Evolutionary conservation across 2,329 filamentous ascomycete species (phyloP), one percentile per base, ranked within the genome.

Genomic region (Macroventuria anomochaeta): DNA sequence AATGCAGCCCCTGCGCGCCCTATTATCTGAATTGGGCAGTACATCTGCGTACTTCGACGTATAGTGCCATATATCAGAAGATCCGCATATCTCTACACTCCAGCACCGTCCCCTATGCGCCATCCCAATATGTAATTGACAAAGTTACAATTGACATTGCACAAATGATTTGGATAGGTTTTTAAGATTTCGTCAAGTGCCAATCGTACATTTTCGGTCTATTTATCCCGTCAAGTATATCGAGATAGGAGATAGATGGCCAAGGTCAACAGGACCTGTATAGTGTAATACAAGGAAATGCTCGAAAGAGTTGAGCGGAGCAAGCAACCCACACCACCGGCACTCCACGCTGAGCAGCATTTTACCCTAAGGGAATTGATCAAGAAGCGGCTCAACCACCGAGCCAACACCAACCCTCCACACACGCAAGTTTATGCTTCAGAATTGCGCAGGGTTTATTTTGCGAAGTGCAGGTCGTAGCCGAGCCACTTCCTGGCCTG

Each of bases 401-500:
- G 36, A 46, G 41, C 46, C 40, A 36, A 20, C 29, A 32, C 21
- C n/a, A 38, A 41, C 17, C 31, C 17, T n/a, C 5, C 7, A 23
- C 31, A 4, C 5, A 13, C 33, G 53, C 23, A 13, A 12, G 4
- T 6, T 18, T 2, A 2, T 34, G 8, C 13, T 40, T 21, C 12
- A 25, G 18, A 26, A n/a, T 33, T 20, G 5, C n/a, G n/a, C 18
- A 15, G 7, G 42, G 11, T 49, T 39, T 89, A 99, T 85, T 99
- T 99, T 55, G 95, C 95, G 80, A 99, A 99, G 80, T 99, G 95
- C 73, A 99, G 83, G 75, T 99, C 95, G 74, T 97, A 99, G 61
- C 90, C 90, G 62, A 99, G 82, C 93, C 93, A 97, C 82, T 97
- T 97, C 75, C 95, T 87, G 59, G 88, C 84, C 59, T 89, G 78